Evolutionary conservation across 805 yeast genomes (phyloP), one percentile per base, ranked within the genome.

Genomic region (Saccharomycopsis synnaedendra): DNA sequence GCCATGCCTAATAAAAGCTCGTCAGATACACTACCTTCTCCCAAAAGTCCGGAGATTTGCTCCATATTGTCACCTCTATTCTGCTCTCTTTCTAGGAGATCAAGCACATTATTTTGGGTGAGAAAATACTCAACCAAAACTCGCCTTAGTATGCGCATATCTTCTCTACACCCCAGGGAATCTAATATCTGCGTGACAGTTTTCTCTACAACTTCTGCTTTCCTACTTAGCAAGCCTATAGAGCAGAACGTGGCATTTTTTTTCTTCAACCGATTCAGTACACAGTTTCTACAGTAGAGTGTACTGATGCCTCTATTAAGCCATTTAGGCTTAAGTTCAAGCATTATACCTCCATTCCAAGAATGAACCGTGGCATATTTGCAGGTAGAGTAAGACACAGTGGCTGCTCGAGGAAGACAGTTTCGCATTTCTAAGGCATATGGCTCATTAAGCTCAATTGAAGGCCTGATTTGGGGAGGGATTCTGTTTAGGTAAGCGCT

Each of bases 251-350:
- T 64, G 37, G 36, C 58, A 57, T 33, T 55, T 55, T 36, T 66
- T 59, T 45, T 64, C 51, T 34, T 60, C 62, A 42, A 33, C 9
- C 41, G 42, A 42, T 65, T 64, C 37, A 73, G 58, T 53, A 78
- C 78, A 53, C 82, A 76, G 4, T 79, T 76, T 10, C 82, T 62
- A 54, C 82, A 76, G 45, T 66, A 63, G 41, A 58, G 56, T 3
- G 75, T 68, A 3, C 57, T 57, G 10, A 63, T 65, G 37, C 75
- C 70, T 53, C 68, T 76, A 43, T 64, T 57, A 9, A 77, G 66
- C 82, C 82, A 76, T 60, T 76, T 76, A 4, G 82, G 82, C 57
- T 76, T 76, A 56, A 76, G 67, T 54, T 76, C 79, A 31, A 72
- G 59, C 5, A 68, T 51, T 40, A 45, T 49, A 9, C 50, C 42